These are phyloP conservation scores for Suhomyces sp. DNA, from an alignment of 805 yeast species.

Conservation along the genomic window DNA sequence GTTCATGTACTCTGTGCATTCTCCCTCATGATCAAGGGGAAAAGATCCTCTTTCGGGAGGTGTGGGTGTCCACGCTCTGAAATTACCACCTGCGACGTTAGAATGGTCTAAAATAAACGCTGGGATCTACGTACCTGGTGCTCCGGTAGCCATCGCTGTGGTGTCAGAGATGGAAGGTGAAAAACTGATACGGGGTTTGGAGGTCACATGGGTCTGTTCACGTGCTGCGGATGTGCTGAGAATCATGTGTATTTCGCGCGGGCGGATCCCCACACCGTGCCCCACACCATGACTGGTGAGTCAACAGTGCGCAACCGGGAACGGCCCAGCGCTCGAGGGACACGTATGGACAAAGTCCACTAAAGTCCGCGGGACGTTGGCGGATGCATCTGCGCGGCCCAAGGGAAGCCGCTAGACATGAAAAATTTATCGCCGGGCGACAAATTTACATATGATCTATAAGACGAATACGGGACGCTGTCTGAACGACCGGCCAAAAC, in stretches of 20 bases:
- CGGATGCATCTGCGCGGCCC: not conserved
- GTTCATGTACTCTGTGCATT: conserved; percentile 73
- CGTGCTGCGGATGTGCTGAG: not conserved
- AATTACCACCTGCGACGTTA: conserved; percentile 12
- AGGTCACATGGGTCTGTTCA: not conserved
- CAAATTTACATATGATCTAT: not conserved
- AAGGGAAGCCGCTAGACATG: not conserved
- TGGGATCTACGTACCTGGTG: conserved; percentile 28
- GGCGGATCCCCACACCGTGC: not conserved
- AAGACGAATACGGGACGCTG: not conserved
- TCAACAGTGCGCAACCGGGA: not conserved
- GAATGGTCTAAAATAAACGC: not conserved
- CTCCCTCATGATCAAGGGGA: conserved; percentile 86
- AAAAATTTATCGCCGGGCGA: not conserved
- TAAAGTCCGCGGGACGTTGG: not conserved
- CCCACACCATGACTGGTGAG: not conserved
- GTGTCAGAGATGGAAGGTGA: too few species aligned
- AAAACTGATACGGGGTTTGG: not conserved
- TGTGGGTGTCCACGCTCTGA: conserved; percentile 59
- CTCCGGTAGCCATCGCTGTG: conserved; percentile 33
- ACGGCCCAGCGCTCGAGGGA: not conserved
- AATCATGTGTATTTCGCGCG: not conserved
- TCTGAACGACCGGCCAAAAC: not conserved
- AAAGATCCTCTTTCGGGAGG: conserved; percentile 97
- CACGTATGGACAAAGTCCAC: not conserved